Conservation (phyloP, 805 yeast species). For the Suhomyces sp. region DNA sequence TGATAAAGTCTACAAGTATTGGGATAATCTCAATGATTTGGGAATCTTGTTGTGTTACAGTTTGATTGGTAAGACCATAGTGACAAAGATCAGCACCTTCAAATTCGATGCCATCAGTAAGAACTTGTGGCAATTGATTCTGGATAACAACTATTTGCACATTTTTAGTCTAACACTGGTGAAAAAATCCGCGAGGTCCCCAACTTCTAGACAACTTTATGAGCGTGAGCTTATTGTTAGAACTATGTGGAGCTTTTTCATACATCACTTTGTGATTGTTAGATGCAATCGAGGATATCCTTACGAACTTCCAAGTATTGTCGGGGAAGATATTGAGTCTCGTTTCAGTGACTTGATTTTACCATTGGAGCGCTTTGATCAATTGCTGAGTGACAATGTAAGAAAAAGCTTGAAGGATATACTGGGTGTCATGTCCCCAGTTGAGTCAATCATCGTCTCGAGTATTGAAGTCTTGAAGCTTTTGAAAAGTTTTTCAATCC, state of each 20-base stretch:
- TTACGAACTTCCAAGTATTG: conserved; percentile 11
- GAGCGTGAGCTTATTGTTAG: conserved; percentile 23
- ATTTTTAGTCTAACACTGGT: conserved; percentile 6
- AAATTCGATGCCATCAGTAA: conserved; percentile 9
- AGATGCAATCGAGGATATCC: conserved; percentile 22
- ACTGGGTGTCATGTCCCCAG: conserved; percentile 10
- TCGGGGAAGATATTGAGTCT: conserved; percentile 8
- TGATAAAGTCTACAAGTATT: conserved; percentile 15
- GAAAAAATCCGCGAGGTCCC: not conserved
- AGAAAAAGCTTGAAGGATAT: conserved; percentile 3
- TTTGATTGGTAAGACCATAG: conserved; percentile 17
- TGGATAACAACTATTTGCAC: conserved; percentile 19
- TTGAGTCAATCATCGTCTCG: conserved; percentile 13
- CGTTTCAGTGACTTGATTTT: conserved; percentile 16
- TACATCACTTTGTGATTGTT: conserved; percentile 13
- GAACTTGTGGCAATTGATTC: conserved; percentile 17
- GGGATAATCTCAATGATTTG: conserved; percentile 27
- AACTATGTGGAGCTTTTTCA: conserved; percentile 25
- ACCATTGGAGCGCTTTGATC: conserved; percentile 16
- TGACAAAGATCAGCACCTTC: conserved; percentile 10
- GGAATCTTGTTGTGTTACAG: conserved; percentile 24
- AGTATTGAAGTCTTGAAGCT: conserved; percentile 1
- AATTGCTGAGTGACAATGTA: too few species aligned
- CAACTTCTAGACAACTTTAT: conserved; percentile 19
- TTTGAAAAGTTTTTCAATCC: not conserved